A percentile compares a stretch with the other conserved stretches of the same genome.
phyloP scores from a whole-genome alignment of 139 green algal genomes.

The Volvox africanus region DNA sequence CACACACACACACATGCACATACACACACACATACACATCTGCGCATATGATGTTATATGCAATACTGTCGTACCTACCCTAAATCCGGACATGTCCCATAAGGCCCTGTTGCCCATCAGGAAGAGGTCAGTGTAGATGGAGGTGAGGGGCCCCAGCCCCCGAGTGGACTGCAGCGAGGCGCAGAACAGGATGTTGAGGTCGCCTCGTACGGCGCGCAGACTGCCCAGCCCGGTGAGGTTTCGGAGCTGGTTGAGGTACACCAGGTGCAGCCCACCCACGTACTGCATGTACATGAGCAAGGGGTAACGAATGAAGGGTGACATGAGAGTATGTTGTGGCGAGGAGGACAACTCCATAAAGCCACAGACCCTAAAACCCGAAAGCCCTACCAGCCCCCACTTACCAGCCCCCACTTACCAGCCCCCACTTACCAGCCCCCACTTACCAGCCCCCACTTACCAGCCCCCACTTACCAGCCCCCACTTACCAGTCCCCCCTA shows the following conservation, averaged over 20 bases:
- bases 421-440: too few relatives aligned
- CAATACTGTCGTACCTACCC: neutral
- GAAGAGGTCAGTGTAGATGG: slow-evolving; percentile 17
- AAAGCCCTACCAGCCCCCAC: too few relatives aligned
- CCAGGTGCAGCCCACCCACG: slow-evolving; percentile 2
- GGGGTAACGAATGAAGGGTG: neutral
- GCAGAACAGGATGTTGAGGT: slow-evolving; percentile 45
- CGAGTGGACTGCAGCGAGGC: neutral
- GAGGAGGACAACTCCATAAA: too few relatives aligned
- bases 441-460: too few relatives aligned
- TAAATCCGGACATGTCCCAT: slow-evolving; percentile 29
- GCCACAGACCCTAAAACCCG: too few relatives aligned
- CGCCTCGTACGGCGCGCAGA: neutral
- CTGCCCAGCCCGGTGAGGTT: slow-evolving; percentile 5
- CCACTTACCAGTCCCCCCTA: too few relatives aligned
- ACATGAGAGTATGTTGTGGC: too few relatives aligned
- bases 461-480: too few relatives aligned
- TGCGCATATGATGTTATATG: neutral
- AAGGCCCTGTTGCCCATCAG: neutral
- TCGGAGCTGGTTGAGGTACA: neutral
- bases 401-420: too few relatives aligned
- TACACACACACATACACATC: neutral
- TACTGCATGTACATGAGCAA: slow-evolving; percentile 7
- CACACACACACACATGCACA: too few relatives aligned
- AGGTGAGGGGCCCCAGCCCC: neutral